phyloP scores from a whole-genome alignment of 768 basidiomycete genomes.

The Pisolithus albus region DNA sequence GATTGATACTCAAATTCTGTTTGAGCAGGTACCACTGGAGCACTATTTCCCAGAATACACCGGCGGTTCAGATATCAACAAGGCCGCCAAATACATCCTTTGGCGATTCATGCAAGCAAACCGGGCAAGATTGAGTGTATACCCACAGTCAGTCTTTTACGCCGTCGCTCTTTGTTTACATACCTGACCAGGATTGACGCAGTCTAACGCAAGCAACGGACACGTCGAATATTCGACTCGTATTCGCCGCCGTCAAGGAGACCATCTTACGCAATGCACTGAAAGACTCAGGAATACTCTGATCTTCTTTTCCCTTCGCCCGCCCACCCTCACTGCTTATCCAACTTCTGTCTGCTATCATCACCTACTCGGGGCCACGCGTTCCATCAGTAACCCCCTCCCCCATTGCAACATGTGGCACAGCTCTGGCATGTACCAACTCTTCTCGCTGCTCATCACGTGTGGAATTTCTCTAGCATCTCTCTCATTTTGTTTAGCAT shows the following conservation, averaged over 20 bases:
- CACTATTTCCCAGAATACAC: conserved; percentile 84
- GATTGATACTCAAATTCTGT: not conserved
- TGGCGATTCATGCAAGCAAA: conserved; percentile 96
- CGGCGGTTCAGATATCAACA: conserved; percentile 84
- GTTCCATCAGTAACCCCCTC: conserved; percentile 23
- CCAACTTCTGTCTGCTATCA: too few relatives aligned
- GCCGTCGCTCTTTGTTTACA: not conserved
- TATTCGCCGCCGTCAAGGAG: conserved; percentile 87
- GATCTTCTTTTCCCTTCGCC: conserved; percentile 5
- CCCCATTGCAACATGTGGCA: not conserved
- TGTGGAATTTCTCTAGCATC: conserved; percentile 18
- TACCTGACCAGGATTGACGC: not conserved
- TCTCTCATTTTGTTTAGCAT: conserved; percentile 18
- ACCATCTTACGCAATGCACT: conserved; percentile 89
- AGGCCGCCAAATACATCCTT: conserved; percentile 89
- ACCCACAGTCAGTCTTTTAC: conserved; percentile 68
- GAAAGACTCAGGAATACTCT: conserved; percentile 79
- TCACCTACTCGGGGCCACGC: conserved; percentile 1
- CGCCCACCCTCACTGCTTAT: not conserved
- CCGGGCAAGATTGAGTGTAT: conserved; percentile 74
- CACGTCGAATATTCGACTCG: conserved; percentile 73
- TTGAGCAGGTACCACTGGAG: conserved; percentile 58
- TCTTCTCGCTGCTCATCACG: conserved; percentile 19
- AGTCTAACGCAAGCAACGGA: conserved; percentile 87
- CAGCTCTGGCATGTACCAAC: conserved; percentile 4